Base-by-base conservation (phyloP, 306 rosid genomes). In the Arachis hypogaea region DNA sequence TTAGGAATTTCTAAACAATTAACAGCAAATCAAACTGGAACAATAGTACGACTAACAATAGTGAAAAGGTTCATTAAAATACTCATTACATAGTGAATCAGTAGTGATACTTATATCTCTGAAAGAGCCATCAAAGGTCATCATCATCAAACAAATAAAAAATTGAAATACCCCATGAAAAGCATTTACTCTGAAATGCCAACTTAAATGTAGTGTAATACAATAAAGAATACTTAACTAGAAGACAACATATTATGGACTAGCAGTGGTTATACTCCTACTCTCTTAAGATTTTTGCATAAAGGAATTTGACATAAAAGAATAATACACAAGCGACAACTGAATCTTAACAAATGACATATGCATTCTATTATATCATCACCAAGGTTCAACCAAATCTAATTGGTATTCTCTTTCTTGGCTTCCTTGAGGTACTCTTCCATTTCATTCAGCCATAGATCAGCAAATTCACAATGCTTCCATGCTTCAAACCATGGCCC, bases 401-500 rank as follows among this genome's bases (percentile, higher is more conserved):
- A 81, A 73, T 66, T 54, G 38, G 66, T 45, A 77, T 49, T 58
- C 60, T 72, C 83, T 72, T 78, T 82, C 10, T 77, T 78, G 51
- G 81, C 56, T 66, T 79, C 81, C 50, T 75, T 81, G 18, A 50
- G 28, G 69, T 84, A 84, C 63, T 84, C 88, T 67, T 84, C 86
- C 88, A 52, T 82, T 43, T 88, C 93, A 41, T 84, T 78, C 42
- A 88, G 68, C 93, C 93, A 88, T 5, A 88, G 83, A 71, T 88
- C 87, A 45, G 90, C 93, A 80, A 88, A 88, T 41, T 88, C 88
- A 68, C 93, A 88, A 64, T 84, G 66, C 86, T 88, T 88, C 93
- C 93, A 88, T 73, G 93, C 87, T 10, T 86, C 93, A 55, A 88
- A 88, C 93, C 93, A 88, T 2, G 93, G 93, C 33, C 93, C 93